Base-by-base conservation (phyloP, 2,329 filamentous ascomycete genomes). In the Periconia sp. region DNA sequence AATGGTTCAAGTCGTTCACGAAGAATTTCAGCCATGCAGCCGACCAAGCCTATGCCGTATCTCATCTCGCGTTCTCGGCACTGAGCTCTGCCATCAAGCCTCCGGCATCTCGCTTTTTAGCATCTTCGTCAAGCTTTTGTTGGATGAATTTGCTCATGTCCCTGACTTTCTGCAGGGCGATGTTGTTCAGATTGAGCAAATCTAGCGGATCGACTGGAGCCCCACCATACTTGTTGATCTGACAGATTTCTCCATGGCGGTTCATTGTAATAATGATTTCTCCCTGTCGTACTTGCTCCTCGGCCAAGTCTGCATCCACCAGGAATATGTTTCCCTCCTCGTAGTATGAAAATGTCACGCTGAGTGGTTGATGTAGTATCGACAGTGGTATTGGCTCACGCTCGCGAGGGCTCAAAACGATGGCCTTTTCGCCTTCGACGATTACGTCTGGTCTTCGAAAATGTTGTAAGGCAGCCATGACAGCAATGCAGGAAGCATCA, bases 291-390 rank as follows among this genome's bases (percentile, higher is more conserved):
- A 92, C 79, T 72, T 91, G 88, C 76, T 94, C 90, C 76, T 94
- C 90, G 40, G 90, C 74, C 71, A 85, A 79, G 42, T 82, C 88
- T 2, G 89, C 82, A 72, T 94, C 90, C n/a, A 90, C 71, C 49
- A 92, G 68, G 42, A 90, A 82, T 14, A 87, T 81, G 61, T 89
- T 87, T 6, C 86, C 90, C 35, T 87, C 85, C 30, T 89, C 82
- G 60, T 89, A 97, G 69, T 92, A 93, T 65, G 86, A 90, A 74
- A 96, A 96, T 0, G 92, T 96, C 44, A 97, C 82, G 69, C 92
- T 96, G 50, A 97, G 88, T 1, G 94, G 94, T 63, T 91, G 89
- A 76, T 97, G 94, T 60, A 97, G 84, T 79, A 96, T 91, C 64
- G 90, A 92, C 57, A 99, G 81, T 45, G 91, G 87, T 44, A 97